Evolutionary conservation across 2,329 filamentous ascomycete genomes (phyloP).

Genomic region (Colletotrichum sp.): DNA sequence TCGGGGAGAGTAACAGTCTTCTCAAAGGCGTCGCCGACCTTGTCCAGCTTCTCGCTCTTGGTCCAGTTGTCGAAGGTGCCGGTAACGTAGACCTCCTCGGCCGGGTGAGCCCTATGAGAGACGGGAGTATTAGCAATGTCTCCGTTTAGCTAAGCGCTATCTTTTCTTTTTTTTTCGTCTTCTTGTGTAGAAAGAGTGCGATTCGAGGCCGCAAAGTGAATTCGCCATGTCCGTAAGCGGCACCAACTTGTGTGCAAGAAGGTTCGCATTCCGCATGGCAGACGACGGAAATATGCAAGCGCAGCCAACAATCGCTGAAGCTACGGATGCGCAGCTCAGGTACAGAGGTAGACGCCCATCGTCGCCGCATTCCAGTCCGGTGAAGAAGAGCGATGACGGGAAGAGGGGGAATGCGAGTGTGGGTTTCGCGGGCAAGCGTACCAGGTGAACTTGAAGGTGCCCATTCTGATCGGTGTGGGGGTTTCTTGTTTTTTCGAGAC

Average conservation of each 20-base stretch:
- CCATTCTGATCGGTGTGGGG: conserved; percentile 3
- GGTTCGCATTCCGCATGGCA: conserved; percentile 1
- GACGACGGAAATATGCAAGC: conserved; percentile 3
- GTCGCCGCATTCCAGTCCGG: conserved; percentile 1
- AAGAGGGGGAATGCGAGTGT: neutral
- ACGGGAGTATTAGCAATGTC: conserved; percentile 12
- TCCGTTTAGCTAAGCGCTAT: neutral
- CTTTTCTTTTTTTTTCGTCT: neutral
- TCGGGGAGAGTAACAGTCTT: conserved; percentile 79
- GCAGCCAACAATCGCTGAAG: neutral
- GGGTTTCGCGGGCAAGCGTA: neutral
- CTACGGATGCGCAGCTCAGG: neutral
- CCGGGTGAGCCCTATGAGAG: conserved; percentile 77
- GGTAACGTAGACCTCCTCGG: conserved; percentile 89
- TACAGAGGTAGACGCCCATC: neutral
- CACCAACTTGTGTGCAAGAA: neutral
- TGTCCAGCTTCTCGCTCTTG: conserved; percentile 83
- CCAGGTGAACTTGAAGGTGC: conserved; percentile 23
- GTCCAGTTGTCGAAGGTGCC: conserved; percentile 96
- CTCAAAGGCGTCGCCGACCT: conserved; percentile 74
- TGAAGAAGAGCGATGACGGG: neutral
- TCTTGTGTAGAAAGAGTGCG: neutral
- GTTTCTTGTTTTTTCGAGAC: neutral
- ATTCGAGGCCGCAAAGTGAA: neutral
- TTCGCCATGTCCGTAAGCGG: neutral